Percentiles rank a stretch among this genome's conserved stretches.
These are phyloP conservation scores for Cladosporium sp. DNA, from an alignment of 2,329 filamentous ascomycete genomes.

Conservation along the genomic window DNA sequence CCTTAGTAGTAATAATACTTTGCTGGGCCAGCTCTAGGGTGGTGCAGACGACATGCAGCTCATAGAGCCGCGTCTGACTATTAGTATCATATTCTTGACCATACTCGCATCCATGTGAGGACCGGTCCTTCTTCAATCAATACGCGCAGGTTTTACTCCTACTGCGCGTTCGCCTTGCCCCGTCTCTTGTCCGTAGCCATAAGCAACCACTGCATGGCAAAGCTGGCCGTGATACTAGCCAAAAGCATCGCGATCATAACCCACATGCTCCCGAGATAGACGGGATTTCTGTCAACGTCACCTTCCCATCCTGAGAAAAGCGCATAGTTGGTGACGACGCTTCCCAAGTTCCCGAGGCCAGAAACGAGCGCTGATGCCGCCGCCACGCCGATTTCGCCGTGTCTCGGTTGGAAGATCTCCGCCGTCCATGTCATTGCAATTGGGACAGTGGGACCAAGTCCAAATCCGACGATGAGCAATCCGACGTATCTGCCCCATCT, in stretches of 20 bases:
- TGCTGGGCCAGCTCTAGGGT: too few relatives aligned
- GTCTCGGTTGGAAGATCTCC: constrained; percentile 83
- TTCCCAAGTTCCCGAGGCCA: constrained; percentile 80
- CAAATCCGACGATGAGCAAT: constrained; percentile 85
- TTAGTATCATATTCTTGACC: too few relatives aligned
- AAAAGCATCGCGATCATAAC: constrained; percentile 84
- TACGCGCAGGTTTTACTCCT: too few relatives aligned
- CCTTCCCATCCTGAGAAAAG: constrained; percentile 82
- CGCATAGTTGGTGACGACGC: constrained; percentile 83
- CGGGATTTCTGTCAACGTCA: constrained; percentile 54
- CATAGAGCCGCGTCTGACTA: too few relatives aligned
- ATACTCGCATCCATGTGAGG: too few relatives aligned
- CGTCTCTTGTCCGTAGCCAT: constrained; percentile 27
- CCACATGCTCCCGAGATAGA: constrained; percentile 60
- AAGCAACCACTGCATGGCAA: constrained; percentile 64
- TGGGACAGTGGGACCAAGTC: constrained; percentile 83
- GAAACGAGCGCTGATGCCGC: constrained; percentile 82
- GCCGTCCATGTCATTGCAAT: constrained; percentile 94
- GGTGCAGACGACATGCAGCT: too few relatives aligned
- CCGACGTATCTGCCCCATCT: constrained; percentile 85
- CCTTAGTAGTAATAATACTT: too few relatives aligned
- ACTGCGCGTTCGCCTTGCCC: background rate
- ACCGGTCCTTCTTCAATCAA: too few relatives aligned
- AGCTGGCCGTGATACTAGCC: constrained; percentile 69
- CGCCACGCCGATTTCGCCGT: constrained; percentile 87